Conservation (phyloP, 768 basidiomycete species). For the Lentinula boryana region DNA sequence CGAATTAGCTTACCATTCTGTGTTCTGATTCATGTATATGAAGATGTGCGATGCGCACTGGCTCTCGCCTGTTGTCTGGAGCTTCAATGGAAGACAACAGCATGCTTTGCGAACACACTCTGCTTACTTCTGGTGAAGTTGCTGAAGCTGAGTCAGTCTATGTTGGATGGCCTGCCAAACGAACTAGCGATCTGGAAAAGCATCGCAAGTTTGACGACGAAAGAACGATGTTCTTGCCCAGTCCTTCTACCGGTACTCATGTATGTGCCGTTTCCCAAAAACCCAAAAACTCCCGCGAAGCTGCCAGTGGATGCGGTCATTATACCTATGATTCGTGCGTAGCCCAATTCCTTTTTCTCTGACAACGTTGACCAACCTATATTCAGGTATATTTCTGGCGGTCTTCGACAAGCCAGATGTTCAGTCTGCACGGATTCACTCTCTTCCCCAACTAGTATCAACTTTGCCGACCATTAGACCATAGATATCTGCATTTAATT, state of each 20-base stretch:
- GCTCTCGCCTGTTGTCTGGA: constrained; percentile 40
- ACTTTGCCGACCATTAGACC: background rate
- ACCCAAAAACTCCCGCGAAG: constrained; percentile 24
- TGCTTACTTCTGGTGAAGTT: constrained; percentile 40
- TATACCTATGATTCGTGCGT: constrained; percentile 8
- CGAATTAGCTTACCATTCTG: background rate
- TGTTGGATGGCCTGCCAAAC: constrained; percentile 38
- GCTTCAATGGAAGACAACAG: constrained; percentile 45
- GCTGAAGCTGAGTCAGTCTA: constrained; percentile 33
- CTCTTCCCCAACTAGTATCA: background rate
- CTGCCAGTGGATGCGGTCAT: constrained; percentile 24
- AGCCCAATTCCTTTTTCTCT: background rate
- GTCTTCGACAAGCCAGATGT: constrained; percentile 8
- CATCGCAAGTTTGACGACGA: constrained; percentile 8
- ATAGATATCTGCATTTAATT: background rate
- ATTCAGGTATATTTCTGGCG: constrained; percentile 12
- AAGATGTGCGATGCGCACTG: constrained; percentile 38
- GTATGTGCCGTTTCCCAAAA: constrained; percentile 25
- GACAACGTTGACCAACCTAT: background rate
- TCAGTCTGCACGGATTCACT: constrained; percentile 13
- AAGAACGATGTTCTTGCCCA: background rate
- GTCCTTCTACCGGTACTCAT: constrained; percentile 9
- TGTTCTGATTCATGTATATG: background rate
- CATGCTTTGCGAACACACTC: constrained; percentile 43
- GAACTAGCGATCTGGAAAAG: constrained; percentile 15